Evolutionary conservation across 768 basidiomycete species (phyloP).

Genomic region (Tremella yokohamensis): DNA sequence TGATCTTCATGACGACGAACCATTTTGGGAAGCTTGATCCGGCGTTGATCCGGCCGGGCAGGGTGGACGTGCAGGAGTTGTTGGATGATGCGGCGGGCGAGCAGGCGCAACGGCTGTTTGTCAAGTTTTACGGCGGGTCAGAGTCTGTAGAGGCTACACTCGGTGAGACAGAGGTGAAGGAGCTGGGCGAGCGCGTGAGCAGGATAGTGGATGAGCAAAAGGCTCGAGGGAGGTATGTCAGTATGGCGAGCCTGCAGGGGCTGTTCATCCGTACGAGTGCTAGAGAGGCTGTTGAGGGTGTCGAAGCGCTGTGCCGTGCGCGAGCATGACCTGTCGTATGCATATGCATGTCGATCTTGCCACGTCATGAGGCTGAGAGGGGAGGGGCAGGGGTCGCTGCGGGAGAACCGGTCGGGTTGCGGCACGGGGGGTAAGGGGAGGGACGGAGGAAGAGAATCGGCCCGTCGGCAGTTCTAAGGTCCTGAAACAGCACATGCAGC

Average conservation of each 20-base stretch:
- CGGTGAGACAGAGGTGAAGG: conserved; percentile 50
- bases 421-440: too few relatives aligned
- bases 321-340: too few relatives aligned
- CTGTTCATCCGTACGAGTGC: conserved; percentile 73
- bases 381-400: too few relatives aligned
- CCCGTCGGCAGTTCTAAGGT: too few relatives aligned
- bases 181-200: conserved; percentile 59
- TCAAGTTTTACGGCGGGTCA: conserved; percentile 64
- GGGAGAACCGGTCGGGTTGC: too few relatives aligned
- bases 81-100: conserved; percentile 80
- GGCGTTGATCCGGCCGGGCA: conserved; percentile 89
- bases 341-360: too few relatives aligned
- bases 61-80: conserved; percentile 79
- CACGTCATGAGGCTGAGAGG: too few relatives aligned
- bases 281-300: conserved; percentile 21
- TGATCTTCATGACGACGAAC: conserved; percentile 99
- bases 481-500: too few relatives aligned
- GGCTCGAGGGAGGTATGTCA: conserved; percentile 61
- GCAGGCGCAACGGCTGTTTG: conserved; percentile 75
- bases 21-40: conserved; percentile 84
- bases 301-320: conserved; percentile 1
- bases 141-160: conserved; percentile 35
- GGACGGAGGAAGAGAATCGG: too few relatives aligned
- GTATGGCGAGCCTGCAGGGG: conserved; percentile 96
- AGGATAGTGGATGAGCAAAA: conserved; percentile 59